Evolutionary conservation across 2,329 filamentous ascomycete genomes (phyloP), one percentile per base, ranked within the genome.

Genomic region (Pyrenophora tritici-repentis): DNA sequence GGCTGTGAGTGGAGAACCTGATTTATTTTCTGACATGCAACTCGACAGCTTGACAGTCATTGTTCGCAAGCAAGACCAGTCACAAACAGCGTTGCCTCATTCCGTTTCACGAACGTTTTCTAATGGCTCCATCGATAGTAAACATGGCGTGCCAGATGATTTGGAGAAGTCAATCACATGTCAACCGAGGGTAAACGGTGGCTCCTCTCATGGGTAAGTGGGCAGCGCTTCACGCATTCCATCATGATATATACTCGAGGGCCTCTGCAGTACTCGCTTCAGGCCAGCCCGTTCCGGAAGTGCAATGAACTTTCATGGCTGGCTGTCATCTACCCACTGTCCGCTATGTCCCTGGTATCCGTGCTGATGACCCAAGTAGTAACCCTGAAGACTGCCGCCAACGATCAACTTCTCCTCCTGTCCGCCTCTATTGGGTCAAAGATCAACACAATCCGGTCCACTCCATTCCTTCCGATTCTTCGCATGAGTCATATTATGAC

Each of bases 101-200:
- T 58, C 49, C 47, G 52, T 60, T 53, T 61, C 65, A 50, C 75
- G 78, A 68, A 82, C 79, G 16, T 82, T 82, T 70, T 82, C 81
- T 55, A 81, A 83, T 68, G 78, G 79, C 56, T 81, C 77, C 42
- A 79, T 84, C 70, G 78, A 85, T 72, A 77, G 76, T 63, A 77
- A 74, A 68, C 53, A 42, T 56, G 76, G 73, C 61, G 77, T 81
- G 66, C 73, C 75, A 63, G 75, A 78, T 56, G 78, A 82, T 66
- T 63, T 79, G 62, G 70, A 76, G 41, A 76, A 72, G 60, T 57
- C 65, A 47, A 70, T 74, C 34, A 68, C 66, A 49, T 68, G 71
- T 39, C 75, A 76, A 63, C 44, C 58, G 31, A 61, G 62, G 33
- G 62, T 59, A 35, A 74, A 75, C 55, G 75, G 73, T 49, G 67